A percentile compares a stretch with the other conserved stretches of the same genome.
phyloP scores from a whole-genome alignment of 331 rosid genomes.

The Pyracantha coccinea region DNA sequence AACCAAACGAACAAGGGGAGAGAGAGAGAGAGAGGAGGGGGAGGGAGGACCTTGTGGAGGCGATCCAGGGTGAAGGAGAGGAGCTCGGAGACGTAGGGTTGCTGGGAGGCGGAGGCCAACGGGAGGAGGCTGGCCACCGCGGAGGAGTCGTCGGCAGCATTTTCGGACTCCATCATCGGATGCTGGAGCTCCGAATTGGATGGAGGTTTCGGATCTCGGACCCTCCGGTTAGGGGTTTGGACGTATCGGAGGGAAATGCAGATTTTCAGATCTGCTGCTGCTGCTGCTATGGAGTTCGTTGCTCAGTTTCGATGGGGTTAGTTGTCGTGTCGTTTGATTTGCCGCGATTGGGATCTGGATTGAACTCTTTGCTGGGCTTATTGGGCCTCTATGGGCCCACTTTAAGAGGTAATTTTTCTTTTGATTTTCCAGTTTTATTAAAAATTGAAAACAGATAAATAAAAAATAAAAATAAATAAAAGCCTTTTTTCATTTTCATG shows the following conservation, averaged over 20 bases:
- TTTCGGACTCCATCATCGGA: slow-evolving; percentile 64
- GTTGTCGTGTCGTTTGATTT: slow-evolving; percentile 1
- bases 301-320: neutral
- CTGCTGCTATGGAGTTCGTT: slow-evolving; percentile 8
- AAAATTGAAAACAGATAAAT: too few species aligned
- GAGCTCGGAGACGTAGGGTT: slow-evolving; percentile 94
- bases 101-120: slow-evolving; percentile 82
- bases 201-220: slow-evolving; percentile 12
- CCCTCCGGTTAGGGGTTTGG: neutral
- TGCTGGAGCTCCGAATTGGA: slow-evolving; percentile 21
- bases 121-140: slow-evolving; percentile 49
- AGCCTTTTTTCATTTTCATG: too few species aligned
- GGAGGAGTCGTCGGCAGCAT: slow-evolving; percentile 37
- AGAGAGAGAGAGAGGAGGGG: too few species aligned
- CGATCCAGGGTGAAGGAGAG: slow-evolving; percentile 97
- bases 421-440: too few species aligned
- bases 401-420: neutral
- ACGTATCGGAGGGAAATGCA: slow-evolving; percentile 2
- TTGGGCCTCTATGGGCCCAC: neutral
- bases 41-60: slow-evolving; percentile 64
- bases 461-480: too few species aligned
- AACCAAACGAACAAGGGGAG: neutral
- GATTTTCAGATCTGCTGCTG: slow-evolving; percentile 24
- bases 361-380: neutral
- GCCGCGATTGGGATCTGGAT: slow-evolving; percentile 15